Evolutionary conservation across 441 rosid species (phyloP).

Genomic region (Iberis amara): DNA sequence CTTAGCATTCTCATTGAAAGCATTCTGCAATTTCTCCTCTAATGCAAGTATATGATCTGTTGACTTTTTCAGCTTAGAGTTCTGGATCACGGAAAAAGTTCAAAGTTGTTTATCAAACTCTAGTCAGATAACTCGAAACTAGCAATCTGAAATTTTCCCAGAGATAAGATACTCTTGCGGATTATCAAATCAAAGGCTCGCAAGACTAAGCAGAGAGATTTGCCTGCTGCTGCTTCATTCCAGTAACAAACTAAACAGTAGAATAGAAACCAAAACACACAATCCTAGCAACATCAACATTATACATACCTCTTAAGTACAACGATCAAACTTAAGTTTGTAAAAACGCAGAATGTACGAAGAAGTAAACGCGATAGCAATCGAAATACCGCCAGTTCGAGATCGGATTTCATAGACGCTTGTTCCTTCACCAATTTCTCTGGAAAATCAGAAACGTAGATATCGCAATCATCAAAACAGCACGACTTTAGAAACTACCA

Average conservation of each 20-base stretch:
- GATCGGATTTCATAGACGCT: conserved; percentile 71
- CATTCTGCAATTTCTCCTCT: conserved; percentile 84
- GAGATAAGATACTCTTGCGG: background rate
- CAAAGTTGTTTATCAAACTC: conserved; percentile 3
- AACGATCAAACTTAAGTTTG: conserved; percentile 21
- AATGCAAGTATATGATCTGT: conserved; percentile 48
- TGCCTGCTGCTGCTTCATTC: background rate
- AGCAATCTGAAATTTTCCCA: conserved; percentile 3
- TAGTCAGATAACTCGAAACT: conserved; percentile 7
- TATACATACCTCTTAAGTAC: conserved; percentile 21
- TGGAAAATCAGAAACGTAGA: conserved; percentile 33
- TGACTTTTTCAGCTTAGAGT: conserved; percentile 69
- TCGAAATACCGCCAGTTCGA: conserved; percentile 70
- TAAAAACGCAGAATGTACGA: conserved; percentile 11
- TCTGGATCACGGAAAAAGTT: conserved; percentile 36
- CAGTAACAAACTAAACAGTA: background rate
- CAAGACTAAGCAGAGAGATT: background rate
- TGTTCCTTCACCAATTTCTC: conserved; percentile 89
- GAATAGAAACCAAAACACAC: background rate
- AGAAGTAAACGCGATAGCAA: conserved; percentile 19
- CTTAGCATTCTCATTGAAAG: conserved; percentile 86
- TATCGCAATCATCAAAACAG: conserved; percentile 21
- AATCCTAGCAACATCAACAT: conserved; percentile 11
- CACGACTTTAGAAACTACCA: conserved; percentile 6
- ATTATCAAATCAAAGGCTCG: conserved; percentile 15